phyloP scores from a whole-genome alignment of 345 rosid genomes.

The Mangifera indica region DNA sequence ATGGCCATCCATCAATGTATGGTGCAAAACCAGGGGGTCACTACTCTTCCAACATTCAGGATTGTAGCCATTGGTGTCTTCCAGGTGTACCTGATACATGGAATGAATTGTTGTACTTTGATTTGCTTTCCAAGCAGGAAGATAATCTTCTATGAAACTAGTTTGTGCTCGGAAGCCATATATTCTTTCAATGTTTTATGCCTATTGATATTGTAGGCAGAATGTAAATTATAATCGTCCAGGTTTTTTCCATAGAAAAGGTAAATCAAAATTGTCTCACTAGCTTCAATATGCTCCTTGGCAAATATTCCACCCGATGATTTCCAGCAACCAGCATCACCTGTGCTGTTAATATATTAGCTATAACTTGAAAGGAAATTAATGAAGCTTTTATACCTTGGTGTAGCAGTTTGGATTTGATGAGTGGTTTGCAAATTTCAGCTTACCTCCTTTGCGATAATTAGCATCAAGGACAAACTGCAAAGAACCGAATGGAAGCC shows the following conservation, averaged over 20 bases:
- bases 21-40: slow-evolving; percentile 50
- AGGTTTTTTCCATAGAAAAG: too few species aligned
- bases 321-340: slow-evolving; percentile 99
- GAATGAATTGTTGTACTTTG: slow-evolving; percentile 73
- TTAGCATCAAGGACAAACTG: slow-evolving; percentile 96
- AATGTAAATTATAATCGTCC: slow-evolving; percentile 2
- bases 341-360: slow-evolving; percentile 35
- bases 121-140: slow-evolving; percentile 38
- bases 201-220: slow-evolving; percentile 9
- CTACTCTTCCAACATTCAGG: slow-evolving; percentile 46
- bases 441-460: slow-evolving; percentile 97
- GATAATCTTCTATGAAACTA: slow-evolving; percentile 4
- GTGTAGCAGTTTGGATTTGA: slow-evolving; percentile 96
- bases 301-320: slow-evolving; percentile 93
- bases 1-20: slow-evolving; percentile 71
- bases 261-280: slow-evolving; percentile 45
- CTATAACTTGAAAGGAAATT: neutral
- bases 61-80: slow-evolving; percentile 99
- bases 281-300: slow-evolving; percentile 86
- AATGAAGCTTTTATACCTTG: slow-evolving; percentile 51
- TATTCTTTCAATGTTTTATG: slow-evolving; percentile 24
- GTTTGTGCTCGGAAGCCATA: neutral
- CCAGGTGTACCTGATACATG: slow-evolving; percentile 92
- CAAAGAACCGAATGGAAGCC: slow-evolving; percentile 19
- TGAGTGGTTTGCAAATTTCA: slow-evolving; percentile 96